Conservation (phyloP, 805 yeast species). For the Limtongia smithiae region DNA sequence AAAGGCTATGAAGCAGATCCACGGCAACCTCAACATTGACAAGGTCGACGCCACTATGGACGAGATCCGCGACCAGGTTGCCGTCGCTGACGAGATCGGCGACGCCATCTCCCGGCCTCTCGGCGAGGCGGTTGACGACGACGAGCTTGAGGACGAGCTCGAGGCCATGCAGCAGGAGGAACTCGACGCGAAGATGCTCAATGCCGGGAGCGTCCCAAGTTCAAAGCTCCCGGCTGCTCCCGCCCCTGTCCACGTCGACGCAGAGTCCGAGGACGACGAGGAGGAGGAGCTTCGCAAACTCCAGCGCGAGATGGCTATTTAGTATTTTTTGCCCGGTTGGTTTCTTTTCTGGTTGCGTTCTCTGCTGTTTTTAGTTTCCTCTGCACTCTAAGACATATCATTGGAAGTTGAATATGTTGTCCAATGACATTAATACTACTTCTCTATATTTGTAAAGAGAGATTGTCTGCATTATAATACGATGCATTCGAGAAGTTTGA, state of each 20-base stretch:
- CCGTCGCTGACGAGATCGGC: slow-evolving; percentile 88
- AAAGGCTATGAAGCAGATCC: slow-evolving; percentile 91
- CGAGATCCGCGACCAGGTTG: slow-evolving; percentile 94
- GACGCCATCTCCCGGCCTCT: slow-evolving; percentile 95
- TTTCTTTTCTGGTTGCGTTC: no score
- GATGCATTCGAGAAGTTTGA: no score
- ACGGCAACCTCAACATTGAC: slow-evolving; percentile 90
- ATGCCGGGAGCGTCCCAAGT: slow-evolving; percentile 28
- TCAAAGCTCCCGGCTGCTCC: slow-evolving; percentile 36
- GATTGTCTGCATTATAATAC: no score
- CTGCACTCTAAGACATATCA: no score
- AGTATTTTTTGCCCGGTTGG: background rate
- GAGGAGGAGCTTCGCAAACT: slow-evolving; percentile 44
- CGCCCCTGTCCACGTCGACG: slow-evolving; percentile 29
- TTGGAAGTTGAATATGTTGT: no score
- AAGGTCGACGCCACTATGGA: slow-evolving; percentile 98
- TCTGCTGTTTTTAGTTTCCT: no score
- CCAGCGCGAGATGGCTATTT: slow-evolving; percentile 46
- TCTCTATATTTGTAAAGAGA: no score
- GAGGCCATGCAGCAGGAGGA: slow-evolving; percentile 83
- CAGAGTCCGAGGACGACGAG: slow-evolving; percentile 37
- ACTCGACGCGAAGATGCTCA: slow-evolving; percentile 53
- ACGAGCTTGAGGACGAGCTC: slow-evolving; percentile 93
- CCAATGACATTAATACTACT: no score
- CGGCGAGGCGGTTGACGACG: slow-evolving; percentile 57